phyloP scores from a whole-genome alignment of 2,329 filamentous ascomycete genomes.

The Dothideomycetes sp. region DNA sequence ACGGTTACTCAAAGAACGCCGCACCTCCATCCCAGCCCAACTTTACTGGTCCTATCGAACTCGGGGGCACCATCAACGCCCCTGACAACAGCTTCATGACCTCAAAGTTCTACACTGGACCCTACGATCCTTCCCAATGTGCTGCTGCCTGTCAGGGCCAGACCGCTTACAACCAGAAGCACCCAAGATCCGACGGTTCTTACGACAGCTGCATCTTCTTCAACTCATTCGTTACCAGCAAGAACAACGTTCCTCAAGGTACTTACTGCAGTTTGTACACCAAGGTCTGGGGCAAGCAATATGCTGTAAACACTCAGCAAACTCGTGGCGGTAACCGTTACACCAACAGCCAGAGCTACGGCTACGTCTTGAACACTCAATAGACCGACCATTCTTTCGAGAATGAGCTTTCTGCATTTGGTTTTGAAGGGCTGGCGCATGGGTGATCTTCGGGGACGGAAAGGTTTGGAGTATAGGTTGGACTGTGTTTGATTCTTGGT shows the following conservation, averaged over 20 bases:
- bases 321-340: constrained; percentile 10
- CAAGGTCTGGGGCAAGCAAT: constrained; percentile 16
- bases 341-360: constrained; percentile 11
- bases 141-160: constrained; percentile 19
- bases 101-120: constrained; percentile 18
- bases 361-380: constrained; percentile 5
- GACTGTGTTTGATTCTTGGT: no score
- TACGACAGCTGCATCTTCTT: constrained; percentile 22
- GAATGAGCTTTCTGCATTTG: no score
- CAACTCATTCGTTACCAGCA: constrained; percentile 31
- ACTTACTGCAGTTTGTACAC: constrained; percentile 32
- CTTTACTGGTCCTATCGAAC: constrained; percentile 21
- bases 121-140: constrained; percentile 20
- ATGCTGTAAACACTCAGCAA: constrained; percentile 17
- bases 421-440: no score
- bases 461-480: no score
- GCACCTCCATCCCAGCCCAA: constrained; percentile 16
- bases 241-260: constrained; percentile 29
- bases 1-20: constrained; percentile 25
- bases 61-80: constrained; percentile 28
- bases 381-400: no score
- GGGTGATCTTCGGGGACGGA: no score
- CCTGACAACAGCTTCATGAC: constrained; percentile 13
- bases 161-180: constrained; percentile 6
- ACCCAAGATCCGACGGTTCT: constrained; percentile 16